Evolutionary conservation across 2,329 filamentous ascomycete species (phyloP).

Genomic region (Microdochium paspali): DNA sequence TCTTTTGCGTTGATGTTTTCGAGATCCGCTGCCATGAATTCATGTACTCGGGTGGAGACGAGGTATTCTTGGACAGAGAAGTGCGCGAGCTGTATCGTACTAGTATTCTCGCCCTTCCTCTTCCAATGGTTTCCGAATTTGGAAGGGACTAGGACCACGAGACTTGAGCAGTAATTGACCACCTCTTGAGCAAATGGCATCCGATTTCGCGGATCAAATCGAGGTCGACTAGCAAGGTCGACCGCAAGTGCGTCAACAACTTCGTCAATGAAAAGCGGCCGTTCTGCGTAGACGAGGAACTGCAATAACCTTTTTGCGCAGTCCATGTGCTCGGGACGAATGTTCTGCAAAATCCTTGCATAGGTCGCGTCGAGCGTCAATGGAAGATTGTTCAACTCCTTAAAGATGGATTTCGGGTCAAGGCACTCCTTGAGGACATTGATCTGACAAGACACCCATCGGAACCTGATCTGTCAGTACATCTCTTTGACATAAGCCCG

Average conservation of each 20-base stretch:
- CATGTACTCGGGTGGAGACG: slow-evolving; percentile 9
- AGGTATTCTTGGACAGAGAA: slow-evolving; percentile 20
- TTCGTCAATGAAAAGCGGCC: slow-evolving; percentile 16
- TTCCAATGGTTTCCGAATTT: slow-evolving; percentile 1
- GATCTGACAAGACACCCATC: slow-evolving; percentile 13
- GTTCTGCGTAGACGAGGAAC: slow-evolving; percentile 8
- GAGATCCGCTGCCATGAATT: slow-evolving; percentile 3
- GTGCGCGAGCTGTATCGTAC: slow-evolving; percentile 17
- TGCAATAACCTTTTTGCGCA: neutral
- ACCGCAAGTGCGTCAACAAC: slow-evolving; percentile 17
- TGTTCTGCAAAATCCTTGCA: neutral
- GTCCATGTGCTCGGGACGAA: neutral
- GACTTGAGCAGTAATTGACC: slow-evolving; percentile 12
- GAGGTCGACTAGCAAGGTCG: slow-evolving; percentile 5
- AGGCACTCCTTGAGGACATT: slow-evolving; percentile 7
- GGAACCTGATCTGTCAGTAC: slow-evolving; percentile 12
- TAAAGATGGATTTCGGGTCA: neutral
- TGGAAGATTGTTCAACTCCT: slow-evolving; percentile 3
- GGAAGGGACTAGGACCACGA: slow-evolving; percentile 12
- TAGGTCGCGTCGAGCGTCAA: slow-evolving; percentile 5
- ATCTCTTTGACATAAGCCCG: neutral
- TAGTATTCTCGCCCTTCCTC: neutral
- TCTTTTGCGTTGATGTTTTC: slow-evolving; percentile 4
- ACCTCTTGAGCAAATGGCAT: slow-evolving; percentile 14
- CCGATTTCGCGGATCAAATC: slow-evolving; percentile 15